Evolutionary conservation across 2,329 filamentous ascomycete genomes (phyloP), one percentile per base, ranked within the genome.

Genomic region (Pseudogymnoascus pannorum): DNA sequence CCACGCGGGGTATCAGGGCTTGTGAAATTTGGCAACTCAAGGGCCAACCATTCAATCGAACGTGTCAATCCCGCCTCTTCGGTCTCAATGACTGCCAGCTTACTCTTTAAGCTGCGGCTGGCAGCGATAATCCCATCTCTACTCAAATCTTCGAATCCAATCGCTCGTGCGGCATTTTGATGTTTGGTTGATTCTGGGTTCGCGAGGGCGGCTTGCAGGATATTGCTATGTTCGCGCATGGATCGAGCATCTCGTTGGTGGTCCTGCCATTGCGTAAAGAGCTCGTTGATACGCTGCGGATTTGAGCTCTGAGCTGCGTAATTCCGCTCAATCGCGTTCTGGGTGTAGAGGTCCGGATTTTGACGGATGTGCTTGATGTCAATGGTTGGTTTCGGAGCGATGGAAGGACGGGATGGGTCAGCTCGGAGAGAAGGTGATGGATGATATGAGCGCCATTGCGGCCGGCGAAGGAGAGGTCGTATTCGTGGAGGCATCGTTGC

Each of bases 331-430:
- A 88, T 73, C 75, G 91, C 96, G 71, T 95, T 97, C 66, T 87
- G 80, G 68, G 88, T 83, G 78, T 97, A 89, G 14, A 95, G 81
- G 12, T 87, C 84, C 14, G 89, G 85, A 74, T 95, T 89, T 70
- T 91, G 83, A 62, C 92, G 92, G 73, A 99, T 96, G 76, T 94
- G 88, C 73, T 91, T 93, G 72, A 96, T 82, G 76, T 97, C 89
- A 66, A 95, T 82, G 54, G 82, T 82, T 24, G 90, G 85, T 72
- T 91, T 93, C 9, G 91, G 92, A 12, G 90, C 92, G 59, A 83
- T 87, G 1, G 88, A 79, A 4, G 89, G 88, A 20, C 64, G 65
- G 5, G 35, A n/a, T 7, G 29, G 16, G 48, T 68, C 64, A 61
- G 63, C 38, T 29, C 44, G 66, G 4, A 68, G 64, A 29, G n/a